Percentiles rank a stretch among this genome's conserved stretches.
Conservation (phyloP, 768 basidiomycete genomes). For the Boletus pseudopeckii region DNA sequence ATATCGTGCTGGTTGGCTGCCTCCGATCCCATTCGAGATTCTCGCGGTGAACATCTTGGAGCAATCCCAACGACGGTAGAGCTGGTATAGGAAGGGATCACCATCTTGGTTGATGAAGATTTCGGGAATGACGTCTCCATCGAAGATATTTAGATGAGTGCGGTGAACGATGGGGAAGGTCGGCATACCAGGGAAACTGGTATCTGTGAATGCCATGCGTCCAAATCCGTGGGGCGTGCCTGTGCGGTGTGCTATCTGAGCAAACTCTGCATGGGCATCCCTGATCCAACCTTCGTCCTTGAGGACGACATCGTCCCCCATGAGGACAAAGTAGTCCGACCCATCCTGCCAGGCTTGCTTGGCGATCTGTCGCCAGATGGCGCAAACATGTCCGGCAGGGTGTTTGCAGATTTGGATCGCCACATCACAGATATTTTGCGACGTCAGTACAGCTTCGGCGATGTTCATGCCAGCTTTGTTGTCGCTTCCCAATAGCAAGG, state of each 20-base stretch:
- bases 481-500: conserved; percentile 31
- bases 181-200: conserved; percentile 56
- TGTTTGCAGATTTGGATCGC: conserved; percentile 35
- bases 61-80: conserved; percentile 56
- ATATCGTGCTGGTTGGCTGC: conserved; percentile 45
- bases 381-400: conserved; percentile 48
- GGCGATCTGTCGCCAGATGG: conserved; percentile 53
- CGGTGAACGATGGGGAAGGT: conserved; percentile 58
- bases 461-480: conserved; percentile 22
- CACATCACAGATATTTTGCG: conserved; percentile 38
- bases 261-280: conserved; percentile 38
- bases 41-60: conserved; percentile 43
- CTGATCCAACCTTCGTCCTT: conserved; percentile 53
- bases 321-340: conserved; percentile 49
- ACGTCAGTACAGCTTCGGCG: conserved; percentile 36
- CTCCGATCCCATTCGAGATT: conserved; percentile 46
- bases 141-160: conserved; percentile 54
- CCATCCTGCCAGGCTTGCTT: conserved; percentile 43
- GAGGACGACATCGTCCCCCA: conserved; percentile 56
- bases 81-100: conserved; percentile 55
- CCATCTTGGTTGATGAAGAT: conserved; percentile 58
- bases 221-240: conserved; percentile 46
- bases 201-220: conserved; percentile 56
- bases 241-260: conserved; percentile 27
- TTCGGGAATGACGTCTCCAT: conserved; percentile 47